A percentile compares a stretch with the other conserved stretches of the same genome.
These are phyloP conservation scores for Pulveroboletus sp. DNA, from an alignment of 768 basidiomycete genomes.

Conservation along the genomic window DNA sequence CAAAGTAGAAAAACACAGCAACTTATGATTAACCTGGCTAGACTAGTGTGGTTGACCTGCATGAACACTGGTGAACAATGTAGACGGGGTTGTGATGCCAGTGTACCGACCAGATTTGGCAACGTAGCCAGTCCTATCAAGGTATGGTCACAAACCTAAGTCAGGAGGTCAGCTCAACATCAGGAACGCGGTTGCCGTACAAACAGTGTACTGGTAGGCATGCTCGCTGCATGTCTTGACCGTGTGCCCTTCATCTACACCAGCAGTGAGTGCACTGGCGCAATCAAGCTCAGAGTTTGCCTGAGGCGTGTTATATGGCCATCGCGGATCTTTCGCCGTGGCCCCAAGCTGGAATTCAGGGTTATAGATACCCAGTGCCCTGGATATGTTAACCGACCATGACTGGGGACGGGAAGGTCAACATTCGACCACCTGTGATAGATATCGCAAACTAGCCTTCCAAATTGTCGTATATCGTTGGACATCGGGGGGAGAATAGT, in stretches of 20 bases:
- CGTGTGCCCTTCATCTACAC: constrained; percentile 40
- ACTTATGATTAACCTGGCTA: constrained; percentile 39
- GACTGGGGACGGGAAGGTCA: constrained; percentile 27
- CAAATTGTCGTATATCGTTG: constrained; percentile 44
- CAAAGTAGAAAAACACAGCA: neutral
- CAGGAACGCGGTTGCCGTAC: too few species aligned
- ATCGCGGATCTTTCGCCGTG: constrained; percentile 49
- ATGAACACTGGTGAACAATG: neutral
- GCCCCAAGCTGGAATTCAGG: constrained; percentile 50
- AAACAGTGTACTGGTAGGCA: constrained; percentile 52
- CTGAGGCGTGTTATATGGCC: constrained; percentile 45
- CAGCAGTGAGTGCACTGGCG: constrained; percentile 47
- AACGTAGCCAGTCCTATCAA: constrained; percentile 46
- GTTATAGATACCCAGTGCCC: constrained; percentile 33
- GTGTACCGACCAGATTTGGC: constrained; percentile 41
- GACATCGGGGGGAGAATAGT: constrained; percentile 38
- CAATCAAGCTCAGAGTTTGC: constrained; percentile 40
- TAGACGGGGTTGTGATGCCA: neutral
- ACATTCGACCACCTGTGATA: neutral
- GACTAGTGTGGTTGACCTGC: constrained; percentile 52
- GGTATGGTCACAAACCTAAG: constrained; percentile 13
- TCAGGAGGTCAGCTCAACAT: constrained; percentile 36
- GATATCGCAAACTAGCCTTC: constrained; percentile 34
- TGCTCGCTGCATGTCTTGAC: constrained; percentile 51
- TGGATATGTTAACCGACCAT: constrained; percentile 49